Evolutionary conservation across 1,139 yeast species (phyloP).

Genomic region (Hyphopichia buzzinii): DNA sequence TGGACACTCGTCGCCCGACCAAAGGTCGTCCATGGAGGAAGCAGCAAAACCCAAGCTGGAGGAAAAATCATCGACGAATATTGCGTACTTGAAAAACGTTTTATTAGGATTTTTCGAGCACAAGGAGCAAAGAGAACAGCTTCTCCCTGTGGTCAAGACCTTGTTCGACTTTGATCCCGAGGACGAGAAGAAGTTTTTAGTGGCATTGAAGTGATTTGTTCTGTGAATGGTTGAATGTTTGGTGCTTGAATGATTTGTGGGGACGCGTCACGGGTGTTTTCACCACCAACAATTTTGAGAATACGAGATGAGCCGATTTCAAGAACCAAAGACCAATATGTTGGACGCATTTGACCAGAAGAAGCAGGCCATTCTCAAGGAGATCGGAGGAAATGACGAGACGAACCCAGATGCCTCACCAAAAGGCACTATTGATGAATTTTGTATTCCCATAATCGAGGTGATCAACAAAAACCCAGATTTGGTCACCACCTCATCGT

Average conservation of each 20-base stretch:
- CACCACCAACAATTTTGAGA: no score
- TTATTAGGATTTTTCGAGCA: conserved; percentile 86
- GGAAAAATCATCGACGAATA: conserved; percentile 25
- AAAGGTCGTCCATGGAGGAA: conserved; percentile 7
- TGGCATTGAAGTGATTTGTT: conserved; percentile 51
- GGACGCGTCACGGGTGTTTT: no score
- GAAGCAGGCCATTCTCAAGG: conserved; percentile 55
- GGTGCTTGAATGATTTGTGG: no score
- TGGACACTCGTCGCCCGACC: conserved; percentile 4
- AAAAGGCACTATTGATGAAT: conserved; percentile 75
- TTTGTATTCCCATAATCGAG: conserved; percentile 68
- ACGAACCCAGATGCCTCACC: conserved; percentile 70
- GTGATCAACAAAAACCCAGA: conserved; percentile 60
- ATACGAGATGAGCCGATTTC: neutral
- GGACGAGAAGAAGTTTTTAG: conserved; percentile 70
- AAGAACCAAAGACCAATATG: conserved; percentile 16
- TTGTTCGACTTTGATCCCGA: conserved; percentile 63
- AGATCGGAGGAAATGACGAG: conserved; percentile 44
- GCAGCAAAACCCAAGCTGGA: conserved; percentile 1
- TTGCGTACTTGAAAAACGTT: conserved; percentile 84
- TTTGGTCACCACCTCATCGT: conserved; percentile 84
- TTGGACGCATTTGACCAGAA: conserved; percentile 67
- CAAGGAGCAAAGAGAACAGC: conserved; percentile 81
- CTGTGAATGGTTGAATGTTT: no score
- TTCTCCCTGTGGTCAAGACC: conserved; percentile 82